These are phyloP conservation scores for Boletus coccyginus DNA, from an alignment of 768 basidiomycete species.

Conservation along the genomic window DNA sequence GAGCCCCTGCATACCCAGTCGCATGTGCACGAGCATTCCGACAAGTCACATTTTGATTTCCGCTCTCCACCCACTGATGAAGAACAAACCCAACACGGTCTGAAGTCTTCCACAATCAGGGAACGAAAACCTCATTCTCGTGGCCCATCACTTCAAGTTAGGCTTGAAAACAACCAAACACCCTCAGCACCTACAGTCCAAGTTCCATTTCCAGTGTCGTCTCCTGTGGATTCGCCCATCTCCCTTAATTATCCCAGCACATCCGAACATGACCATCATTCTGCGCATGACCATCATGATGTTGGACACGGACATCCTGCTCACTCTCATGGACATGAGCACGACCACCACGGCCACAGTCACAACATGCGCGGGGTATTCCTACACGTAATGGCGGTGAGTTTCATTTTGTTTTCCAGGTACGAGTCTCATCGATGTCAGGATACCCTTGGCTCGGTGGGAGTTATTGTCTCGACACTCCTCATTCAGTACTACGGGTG, in stretches of 20 bases:
- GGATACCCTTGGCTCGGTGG: slow-evolving; percentile 96
- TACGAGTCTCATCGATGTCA: slow-evolving; percentile 29
- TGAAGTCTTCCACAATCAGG: slow-evolving; percentile 20
- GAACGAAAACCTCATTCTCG: slow-evolving; percentile 37
- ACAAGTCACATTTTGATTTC: slow-evolving; percentile 17
- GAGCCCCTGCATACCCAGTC: slow-evolving; percentile 24
- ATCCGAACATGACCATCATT: slow-evolving; percentile 49
- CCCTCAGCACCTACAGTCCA: slow-evolving; percentile 17
- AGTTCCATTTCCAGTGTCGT: slow-evolving; percentile 27
- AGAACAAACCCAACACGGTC: slow-evolving; percentile 6
- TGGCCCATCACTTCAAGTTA: slow-evolving; percentile 40
- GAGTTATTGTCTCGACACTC: slow-evolving; percentile 95
- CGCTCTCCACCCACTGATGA: slow-evolving; percentile 9
- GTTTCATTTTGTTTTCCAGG: slow-evolving; percentile 20
- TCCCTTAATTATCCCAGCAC: slow-evolving; percentile 61
- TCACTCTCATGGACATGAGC: slow-evolving; percentile 51
- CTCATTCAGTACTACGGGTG: slow-evolving; percentile 96
- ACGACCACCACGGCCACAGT: slow-evolving; percentile 78
- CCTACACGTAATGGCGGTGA: slow-evolving; percentile 92
- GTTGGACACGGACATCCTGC: slow-evolving; percentile 41
- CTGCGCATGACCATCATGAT: slow-evolving; percentile 21
- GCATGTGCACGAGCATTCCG: slow-evolving; percentile 30
- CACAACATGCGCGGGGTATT: slow-evolving; percentile 99
- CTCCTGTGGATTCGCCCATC: slow-evolving; percentile 47
- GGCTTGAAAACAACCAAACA: slow-evolving; percentile 22